A percentile compares a stretch with the other conserved stretches of the same genome.
Evolutionary conservation across 108 stramenopile species (phyloP).

Genomic region (Fistulifera pelliculosa): DNA sequence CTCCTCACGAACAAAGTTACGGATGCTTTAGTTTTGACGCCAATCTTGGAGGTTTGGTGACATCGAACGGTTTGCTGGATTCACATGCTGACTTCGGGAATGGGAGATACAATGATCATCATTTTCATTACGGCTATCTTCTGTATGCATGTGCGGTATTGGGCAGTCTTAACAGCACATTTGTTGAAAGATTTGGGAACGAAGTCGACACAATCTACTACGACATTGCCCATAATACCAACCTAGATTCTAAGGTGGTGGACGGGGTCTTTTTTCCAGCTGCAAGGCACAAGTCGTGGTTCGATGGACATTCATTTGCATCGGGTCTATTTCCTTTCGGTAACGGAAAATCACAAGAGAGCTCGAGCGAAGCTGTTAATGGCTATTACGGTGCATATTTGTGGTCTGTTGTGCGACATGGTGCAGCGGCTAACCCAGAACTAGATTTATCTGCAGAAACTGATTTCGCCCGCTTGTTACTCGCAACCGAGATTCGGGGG

Average conservation of each 20-base stretch:
- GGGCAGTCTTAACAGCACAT: conserved; percentile 45
- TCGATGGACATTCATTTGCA: conserved; percentile 83
- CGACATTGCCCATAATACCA: conserved; percentile 66
- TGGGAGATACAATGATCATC: conserved; percentile 55
- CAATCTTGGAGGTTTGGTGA: conserved; percentile 46
- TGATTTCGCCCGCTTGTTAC: conserved; percentile 65
- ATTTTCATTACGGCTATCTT: conserved; percentile 63
- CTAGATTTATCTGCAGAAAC: conserved; percentile 28
- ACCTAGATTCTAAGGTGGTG: conserved; percentile 26
- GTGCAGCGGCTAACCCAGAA: conserved; percentile 16
- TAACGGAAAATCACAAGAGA: conserved; percentile 95
- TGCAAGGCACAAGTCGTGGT: conserved; percentile 79
- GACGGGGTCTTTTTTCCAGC: conserved; percentile 57
- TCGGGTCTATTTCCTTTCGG: conserved; percentile 80
- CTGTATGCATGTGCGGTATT: conserved; percentile 72
- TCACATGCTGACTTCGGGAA: conserved; percentile 38
- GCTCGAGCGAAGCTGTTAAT: conserved; percentile 93
- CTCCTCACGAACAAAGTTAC: conserved; percentile 18
- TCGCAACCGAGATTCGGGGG: conserved; percentile 82
- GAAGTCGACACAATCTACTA: conserved; percentile 64
- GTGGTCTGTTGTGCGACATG: conserved; percentile 71
- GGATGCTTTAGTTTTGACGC: conserved; percentile 36
- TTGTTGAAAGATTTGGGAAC: conserved; percentile 50
- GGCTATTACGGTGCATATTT: conserved; percentile 92
- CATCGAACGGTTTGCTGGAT: conserved; percentile 25